phyloP scores from a whole-genome alignment of 2,329 filamentous ascomycete genomes.

The Hypoxylon sp. region DNA sequence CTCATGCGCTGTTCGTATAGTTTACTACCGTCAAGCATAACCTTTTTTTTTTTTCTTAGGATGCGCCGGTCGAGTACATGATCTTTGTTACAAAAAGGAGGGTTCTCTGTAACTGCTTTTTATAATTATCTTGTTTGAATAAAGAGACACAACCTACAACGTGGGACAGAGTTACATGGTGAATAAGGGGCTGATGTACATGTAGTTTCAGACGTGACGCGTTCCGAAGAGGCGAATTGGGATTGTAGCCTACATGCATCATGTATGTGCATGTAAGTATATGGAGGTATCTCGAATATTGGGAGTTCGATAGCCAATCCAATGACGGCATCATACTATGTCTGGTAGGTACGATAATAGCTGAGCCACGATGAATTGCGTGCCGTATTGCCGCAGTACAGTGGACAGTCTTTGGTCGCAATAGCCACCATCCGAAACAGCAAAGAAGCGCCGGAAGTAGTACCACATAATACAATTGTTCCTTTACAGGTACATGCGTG shows the following conservation, averaged over 20 bases:
- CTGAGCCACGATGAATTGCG: constrained; percentile 40
- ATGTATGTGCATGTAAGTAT: constrained; percentile 1
- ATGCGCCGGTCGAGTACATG: constrained; percentile 2
- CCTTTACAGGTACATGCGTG: constrained; percentile 26
- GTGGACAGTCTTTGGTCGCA: constrained; percentile 2
- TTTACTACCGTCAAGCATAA: background rate
- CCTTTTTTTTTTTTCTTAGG: constrained; percentile 1
- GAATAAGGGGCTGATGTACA: constrained; percentile 23
- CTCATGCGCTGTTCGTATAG: constrained; percentile 15
- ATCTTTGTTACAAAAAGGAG: constrained; percentile 21
- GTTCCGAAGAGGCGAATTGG: constrained; percentile 29
- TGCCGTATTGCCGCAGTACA: constrained; percentile 38
- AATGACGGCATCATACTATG: background rate
- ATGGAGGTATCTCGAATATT: constrained; percentile 4
- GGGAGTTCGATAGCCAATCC: background rate
- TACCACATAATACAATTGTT: constrained; percentile 19
- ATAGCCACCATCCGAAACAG: constrained; percentile 36
- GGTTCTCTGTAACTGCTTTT: constrained; percentile 11
- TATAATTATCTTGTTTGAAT: background rate
- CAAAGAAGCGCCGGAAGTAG: constrained; percentile 38
- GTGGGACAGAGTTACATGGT: constrained; percentile 1
- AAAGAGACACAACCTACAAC: background rate
- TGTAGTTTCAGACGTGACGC: constrained; percentile 38
- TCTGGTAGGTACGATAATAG: constrained; percentile 2
- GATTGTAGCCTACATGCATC: background rate